Conservation (phyloP, 352 stramenopile genomes). For the Plasmopara viticola region DNA sequence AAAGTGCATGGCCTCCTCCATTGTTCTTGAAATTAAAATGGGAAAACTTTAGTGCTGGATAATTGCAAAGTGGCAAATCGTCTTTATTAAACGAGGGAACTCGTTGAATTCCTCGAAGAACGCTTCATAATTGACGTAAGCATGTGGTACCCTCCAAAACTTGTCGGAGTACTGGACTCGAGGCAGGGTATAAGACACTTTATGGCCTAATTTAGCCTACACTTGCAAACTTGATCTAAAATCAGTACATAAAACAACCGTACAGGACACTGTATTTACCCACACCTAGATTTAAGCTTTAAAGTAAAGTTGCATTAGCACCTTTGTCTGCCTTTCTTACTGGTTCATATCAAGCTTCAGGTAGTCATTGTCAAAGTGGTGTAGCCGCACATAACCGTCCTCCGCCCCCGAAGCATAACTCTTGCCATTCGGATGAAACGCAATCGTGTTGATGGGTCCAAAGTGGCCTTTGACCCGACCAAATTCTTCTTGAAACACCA, state of each 20-base stretch:
- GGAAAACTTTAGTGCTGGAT: background rate
- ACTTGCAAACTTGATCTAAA: too few species aligned
- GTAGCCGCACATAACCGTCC: slow-evolving; percentile 97
- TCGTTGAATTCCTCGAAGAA: too few species aligned
- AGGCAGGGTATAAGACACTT: slow-evolving; percentile 7
- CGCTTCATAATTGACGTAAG: too few species aligned
- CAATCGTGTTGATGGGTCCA: slow-evolving; percentile 98
- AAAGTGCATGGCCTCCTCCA: slow-evolving; percentile 38
- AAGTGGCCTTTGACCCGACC: slow-evolving; percentile 98
- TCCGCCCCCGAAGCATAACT: slow-evolving; percentile 98
- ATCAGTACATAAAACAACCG: too few species aligned
- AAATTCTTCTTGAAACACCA: slow-evolving; percentile 98
- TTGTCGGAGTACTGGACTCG: slow-evolving; percentile 3
- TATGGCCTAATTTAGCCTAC: too few species aligned
- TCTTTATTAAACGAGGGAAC: background rate
- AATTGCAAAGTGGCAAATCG: slow-evolving; percentile 14
- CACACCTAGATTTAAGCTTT: too few species aligned
- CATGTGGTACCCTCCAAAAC: slow-evolving; percentile 8
- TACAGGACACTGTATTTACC: too few species aligned
- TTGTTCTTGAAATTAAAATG: background rate
- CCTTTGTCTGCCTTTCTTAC: slow-evolving; percentile 7
- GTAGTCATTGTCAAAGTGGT: slow-evolving; percentile 98
- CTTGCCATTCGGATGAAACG: slow-evolving; percentile 96
- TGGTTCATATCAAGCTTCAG: slow-evolving; percentile 62
- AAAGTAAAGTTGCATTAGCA: too few species aligned